Evolutionary conservation across 2,329 filamentous ascomycete species (phyloP), one percentile per base, ranked within the genome.

Genomic region (Fusarium multiceps): DNA sequence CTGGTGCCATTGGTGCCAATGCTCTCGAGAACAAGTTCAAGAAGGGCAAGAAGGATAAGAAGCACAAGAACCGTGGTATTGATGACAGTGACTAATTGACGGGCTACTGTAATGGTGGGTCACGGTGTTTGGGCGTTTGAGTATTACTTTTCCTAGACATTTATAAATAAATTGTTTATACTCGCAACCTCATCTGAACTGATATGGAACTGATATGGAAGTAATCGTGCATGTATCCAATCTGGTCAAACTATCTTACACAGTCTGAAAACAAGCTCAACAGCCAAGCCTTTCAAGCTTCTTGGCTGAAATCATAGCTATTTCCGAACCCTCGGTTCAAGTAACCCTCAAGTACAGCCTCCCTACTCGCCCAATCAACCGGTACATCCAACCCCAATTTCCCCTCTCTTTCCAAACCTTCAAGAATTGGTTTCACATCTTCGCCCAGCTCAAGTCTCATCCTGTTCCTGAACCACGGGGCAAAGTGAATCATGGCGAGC

Each of bases 401-500:
- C 49, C 75, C 77, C 6, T 75, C 66, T 18, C 63, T 66, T 49
- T 84, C 80, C 7, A 90, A 68, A 1, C 80, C 42, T 53, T 84
- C 80, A 7, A 90, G 67, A 4, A 83, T 50, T 0, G 82, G 80
- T 60, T 76, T 81, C 30, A 89, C 59, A 25, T 86, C 84, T 11
- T 87, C 80, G 0, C 82, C 80, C 48, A 90, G 78, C 63, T 88
- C 82, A 20, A 90, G 77, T 34, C 78, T 78, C 88, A 90, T 90
- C 4, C 77, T 76, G 69, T 89, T 90, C 3, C 82, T 75, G 51
- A 88, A 88, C 85, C 86, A 88, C 0, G 82, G 82, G 0, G 87
- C 86, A 71, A 89, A 89, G 73, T 87, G 86, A 43, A 88, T 87
- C 80, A 87, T 83, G 34, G 86, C 86, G n/a, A 89, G 76, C 87